Conservation (phyloP, 2,329 filamentous ascomycete genomes). For the Aspergillus chevalieri region DNA sequence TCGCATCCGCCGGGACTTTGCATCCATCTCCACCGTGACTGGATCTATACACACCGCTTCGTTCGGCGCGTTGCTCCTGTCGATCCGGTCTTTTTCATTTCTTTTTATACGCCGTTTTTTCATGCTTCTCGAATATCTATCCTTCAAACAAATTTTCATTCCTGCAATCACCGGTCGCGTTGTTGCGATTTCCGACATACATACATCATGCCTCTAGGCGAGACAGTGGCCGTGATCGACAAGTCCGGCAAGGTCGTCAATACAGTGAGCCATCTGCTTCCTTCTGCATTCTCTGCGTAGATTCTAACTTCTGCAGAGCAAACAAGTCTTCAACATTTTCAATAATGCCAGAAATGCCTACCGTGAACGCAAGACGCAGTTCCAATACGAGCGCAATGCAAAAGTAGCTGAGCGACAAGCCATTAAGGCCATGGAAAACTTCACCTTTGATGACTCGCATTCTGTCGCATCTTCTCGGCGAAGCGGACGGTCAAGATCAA, state of each 20-base stretch:
- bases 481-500: conserved; percentile 28
- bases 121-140: conserved; percentile 9
- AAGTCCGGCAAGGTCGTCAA: conserved; percentile 86
- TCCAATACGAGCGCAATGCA: conserved; percentile 63
- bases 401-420: conserved; percentile 53
- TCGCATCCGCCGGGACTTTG: too few species aligned
- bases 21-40: conserved; percentile 11
- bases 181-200: background rate
- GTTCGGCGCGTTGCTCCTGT: conserved; percentile 8
- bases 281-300: background rate
- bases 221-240: conserved; percentile 86
- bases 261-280: conserved; percentile 55
- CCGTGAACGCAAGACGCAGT: conserved; percentile 75
- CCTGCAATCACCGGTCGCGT: background rate
- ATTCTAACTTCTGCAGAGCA: conserved; percentile 54
- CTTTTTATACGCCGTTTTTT: background rate
- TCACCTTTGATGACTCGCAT: conserved; percentile 43
- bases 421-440: conserved; percentile 51
- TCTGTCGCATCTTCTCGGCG: conserved; percentile 39
- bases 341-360: conserved; percentile 88
- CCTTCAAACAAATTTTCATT: background rate
- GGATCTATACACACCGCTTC: conserved; percentile 17
- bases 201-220: conserved; percentile 36
- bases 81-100: conserved; percentile 4
- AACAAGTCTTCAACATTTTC: conserved; percentile 83